Conservation (phyloP, 2,329 filamentous ascomycete species). For the Alternaria angustiovoidea region DNA sequence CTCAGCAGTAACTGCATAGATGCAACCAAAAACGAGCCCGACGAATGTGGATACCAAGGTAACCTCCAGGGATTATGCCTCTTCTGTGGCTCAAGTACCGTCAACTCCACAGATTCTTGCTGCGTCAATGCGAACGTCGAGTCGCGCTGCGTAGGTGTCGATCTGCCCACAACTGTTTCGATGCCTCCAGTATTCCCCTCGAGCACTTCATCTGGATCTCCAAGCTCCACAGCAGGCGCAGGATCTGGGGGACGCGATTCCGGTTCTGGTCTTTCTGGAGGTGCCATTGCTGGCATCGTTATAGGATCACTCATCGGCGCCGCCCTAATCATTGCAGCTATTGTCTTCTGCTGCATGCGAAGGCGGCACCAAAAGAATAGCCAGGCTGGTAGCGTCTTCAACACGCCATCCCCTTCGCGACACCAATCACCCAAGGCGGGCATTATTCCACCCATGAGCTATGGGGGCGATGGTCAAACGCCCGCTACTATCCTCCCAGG, state of each 20-base stretch:
- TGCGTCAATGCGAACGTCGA: slow-evolving; percentile 85
- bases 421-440: slow-evolving; percentile 35
- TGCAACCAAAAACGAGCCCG: slow-evolving; percentile 79
- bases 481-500: slow-evolving; percentile 71
- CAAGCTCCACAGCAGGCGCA: slow-evolving; percentile 42
- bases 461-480: slow-evolving; percentile 50
- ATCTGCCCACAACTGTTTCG: slow-evolving; percentile 74
- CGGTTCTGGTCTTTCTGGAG: slow-evolving; percentile 71
- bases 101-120: slow-evolving; percentile 94
- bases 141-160: slow-evolving; percentile 75
- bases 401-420: slow-evolving; percentile 79
- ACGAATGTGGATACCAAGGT: slow-evolving; percentile 84
- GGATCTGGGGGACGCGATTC: slow-evolving; percentile 42
- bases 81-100: slow-evolving; percentile 83
- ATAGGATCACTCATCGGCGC: slow-evolving; percentile 79
- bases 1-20: slow-evolving; percentile 78
- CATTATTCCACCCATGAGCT: slow-evolving; percentile 53
- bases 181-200: slow-evolving; percentile 67
- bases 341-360: slow-evolving; percentile 66
- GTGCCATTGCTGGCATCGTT: slow-evolving; percentile 89
- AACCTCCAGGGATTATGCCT: slow-evolving; percentile 80
- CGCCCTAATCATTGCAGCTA: slow-evolving; percentile 71
- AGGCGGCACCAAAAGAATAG: slow-evolving; percentile 65
- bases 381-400: slow-evolving; percentile 79
- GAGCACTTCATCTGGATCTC: slow-evolving; percentile 66